phyloP scores from a whole-genome alignment of 1,284 basidiomycete species.

The Apiotrichum siamense region DNA sequence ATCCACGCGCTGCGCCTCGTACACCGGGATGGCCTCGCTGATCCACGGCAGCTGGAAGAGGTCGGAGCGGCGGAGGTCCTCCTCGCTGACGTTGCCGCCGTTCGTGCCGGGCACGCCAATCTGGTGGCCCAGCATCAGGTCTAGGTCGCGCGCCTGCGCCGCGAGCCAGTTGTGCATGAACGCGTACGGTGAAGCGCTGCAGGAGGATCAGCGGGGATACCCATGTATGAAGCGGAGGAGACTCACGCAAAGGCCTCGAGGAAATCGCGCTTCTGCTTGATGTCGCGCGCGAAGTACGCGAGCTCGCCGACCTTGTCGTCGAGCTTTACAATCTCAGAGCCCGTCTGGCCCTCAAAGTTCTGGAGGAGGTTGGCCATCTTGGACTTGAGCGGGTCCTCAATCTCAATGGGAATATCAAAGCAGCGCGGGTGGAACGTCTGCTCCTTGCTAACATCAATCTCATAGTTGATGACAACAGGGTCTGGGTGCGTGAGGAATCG shows the following conservation, averaged over 20 bases:
- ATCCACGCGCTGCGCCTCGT: constrained; percentile 34
- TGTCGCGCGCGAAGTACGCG: constrained; percentile 75
- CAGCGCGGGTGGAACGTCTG: constrained; percentile 50
- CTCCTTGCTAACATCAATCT: constrained; percentile 42
- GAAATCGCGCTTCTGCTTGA: constrained; percentile 80
- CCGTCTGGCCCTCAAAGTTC: constrained; percentile 61
- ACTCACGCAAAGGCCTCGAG: constrained; percentile 66
- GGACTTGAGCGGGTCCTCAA: constrained; percentile 75
- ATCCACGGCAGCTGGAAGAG: constrained; percentile 85
- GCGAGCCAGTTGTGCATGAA: constrained; percentile 88
- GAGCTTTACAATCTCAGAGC: constrained; percentile 63
- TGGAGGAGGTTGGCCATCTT: constrained; percentile 69
- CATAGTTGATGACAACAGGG: constrained; percentile 77
- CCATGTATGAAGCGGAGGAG: not conserved
- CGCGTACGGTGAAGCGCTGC: constrained; percentile 42
- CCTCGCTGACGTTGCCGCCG: constrained; percentile 60
- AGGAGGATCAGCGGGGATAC: no score
- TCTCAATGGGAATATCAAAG: constrained; percentile 86
- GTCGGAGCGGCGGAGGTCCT: constrained; percentile 80
- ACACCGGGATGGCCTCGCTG: constrained; percentile 46
- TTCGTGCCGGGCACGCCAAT: constrained; percentile 57
- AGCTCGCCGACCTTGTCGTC: constrained; percentile 82
- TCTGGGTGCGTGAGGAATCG: constrained; percentile 71
- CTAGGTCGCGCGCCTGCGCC: constrained; percentile 83
- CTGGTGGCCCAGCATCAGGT: constrained; percentile 73